Evolutionary conservation across 1,284 basidiomycete species (phyloP).

Genomic region (Singerocomus inundabilis): DNA sequence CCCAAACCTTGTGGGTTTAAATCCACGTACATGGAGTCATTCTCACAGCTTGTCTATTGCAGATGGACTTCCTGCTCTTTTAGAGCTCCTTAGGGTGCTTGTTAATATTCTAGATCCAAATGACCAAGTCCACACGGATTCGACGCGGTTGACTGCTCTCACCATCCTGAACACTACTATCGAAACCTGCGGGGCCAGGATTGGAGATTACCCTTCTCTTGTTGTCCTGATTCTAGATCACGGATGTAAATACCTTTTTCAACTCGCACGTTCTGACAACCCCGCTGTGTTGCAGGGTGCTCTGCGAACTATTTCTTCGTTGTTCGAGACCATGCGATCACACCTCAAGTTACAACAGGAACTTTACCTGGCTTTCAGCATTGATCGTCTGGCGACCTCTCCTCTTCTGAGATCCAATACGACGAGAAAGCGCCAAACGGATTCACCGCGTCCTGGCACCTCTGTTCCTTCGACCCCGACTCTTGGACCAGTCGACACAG

Average conservation of each 20-base stretch:
- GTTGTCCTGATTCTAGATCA: constrained; percentile 77
- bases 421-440: constrained; percentile 32
- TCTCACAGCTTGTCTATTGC: constrained; percentile 16
- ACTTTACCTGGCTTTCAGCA: constrained; percentile 89
- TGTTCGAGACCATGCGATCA: constrained; percentile 86
- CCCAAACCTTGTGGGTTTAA: constrained; percentile 27
- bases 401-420: constrained; percentile 29
- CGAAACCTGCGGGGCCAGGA: constrained; percentile 77
- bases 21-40: not conserved
- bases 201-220: constrained; percentile 76
- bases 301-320: constrained; percentile 82
- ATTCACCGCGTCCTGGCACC: constrained; percentile 59
- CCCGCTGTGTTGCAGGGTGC: constrained; percentile 75
- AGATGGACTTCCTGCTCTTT: constrained; percentile 91
- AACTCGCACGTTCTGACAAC: constrained; percentile 89
- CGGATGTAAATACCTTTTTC: constrained; percentile 95
- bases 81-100: constrained; percentile 92
- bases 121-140: constrained; percentile 94
- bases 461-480: constrained; percentile 47
- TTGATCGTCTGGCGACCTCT: constrained; percentile 82
- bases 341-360: constrained; percentile 97
- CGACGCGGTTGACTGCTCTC: constrained; percentile 89
- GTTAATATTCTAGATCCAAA: constrained; percentile 94
- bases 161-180: constrained; percentile 88
- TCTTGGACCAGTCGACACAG: constrained; percentile 44